Evolutionary conservation across 495 filamentous ascomycete genomes (phyloP).

Genomic region (Aspergillus indologenus): DNA sequence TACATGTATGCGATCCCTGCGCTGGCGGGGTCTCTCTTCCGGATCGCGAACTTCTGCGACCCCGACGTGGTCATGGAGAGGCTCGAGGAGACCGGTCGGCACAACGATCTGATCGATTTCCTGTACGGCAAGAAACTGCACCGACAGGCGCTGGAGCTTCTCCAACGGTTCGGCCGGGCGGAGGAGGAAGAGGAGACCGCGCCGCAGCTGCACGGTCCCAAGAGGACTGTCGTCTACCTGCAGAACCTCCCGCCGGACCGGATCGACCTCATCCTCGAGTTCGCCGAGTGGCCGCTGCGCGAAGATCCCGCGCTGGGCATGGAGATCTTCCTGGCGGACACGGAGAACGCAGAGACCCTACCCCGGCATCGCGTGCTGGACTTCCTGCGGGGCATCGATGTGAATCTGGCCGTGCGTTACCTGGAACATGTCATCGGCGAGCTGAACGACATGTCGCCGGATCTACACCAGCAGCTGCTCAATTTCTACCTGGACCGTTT

Average conservation of each 20-base stretch:
- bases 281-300: conserved; percentile 80
- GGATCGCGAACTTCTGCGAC: conserved; percentile 95
- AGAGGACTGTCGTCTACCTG: conserved; percentile 83
- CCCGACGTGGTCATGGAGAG: conserved; percentile 92
- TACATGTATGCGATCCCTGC: conserved; percentile 88
- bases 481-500: conserved; percentile 70
- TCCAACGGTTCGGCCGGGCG: conserved; percentile 76
- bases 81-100: conserved; percentile 81
- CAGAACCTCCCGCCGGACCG: conserved; percentile 82
- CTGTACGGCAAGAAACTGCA: conserved; percentile 94
- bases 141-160: conserved; percentile 76
- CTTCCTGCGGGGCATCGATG: conserved; percentile 69
- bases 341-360: conserved; percentile 88
- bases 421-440: conserved; percentile 89
- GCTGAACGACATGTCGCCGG: conserved; percentile 76
- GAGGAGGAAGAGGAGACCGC: conserved; percentile 51
- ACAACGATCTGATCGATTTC: conserved; percentile 94
- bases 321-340: conserved; percentile 92
- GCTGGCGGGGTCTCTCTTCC: conserved; percentile 85
- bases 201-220: conserved; percentile 74
- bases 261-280: conserved; percentile 89
- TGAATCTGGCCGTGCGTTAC: conserved; percentile 71
- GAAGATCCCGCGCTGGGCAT: conserved; percentile 75
- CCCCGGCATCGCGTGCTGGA: conserved; percentile 70
- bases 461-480: conserved; percentile 82